phyloP scores from a whole-genome alignment of 352 stramenopile genomes.

The Plasmopara viticola region DNA sequence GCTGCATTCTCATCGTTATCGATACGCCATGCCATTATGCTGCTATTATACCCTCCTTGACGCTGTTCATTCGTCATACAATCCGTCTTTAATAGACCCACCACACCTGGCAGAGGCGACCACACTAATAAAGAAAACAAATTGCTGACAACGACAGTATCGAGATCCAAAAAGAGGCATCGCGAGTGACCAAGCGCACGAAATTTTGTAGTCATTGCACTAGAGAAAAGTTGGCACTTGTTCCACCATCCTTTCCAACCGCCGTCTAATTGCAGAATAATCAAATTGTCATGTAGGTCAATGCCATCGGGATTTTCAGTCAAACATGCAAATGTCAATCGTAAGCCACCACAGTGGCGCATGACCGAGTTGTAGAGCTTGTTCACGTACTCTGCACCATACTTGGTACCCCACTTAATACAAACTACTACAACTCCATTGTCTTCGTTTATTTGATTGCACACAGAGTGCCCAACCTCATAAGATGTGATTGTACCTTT shows the following conservation, averaged over 20 bases:
- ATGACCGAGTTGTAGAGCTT: conserved; percentile 42
- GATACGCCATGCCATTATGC: conserved; percentile 53
- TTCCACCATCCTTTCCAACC: conserved; percentile 75
- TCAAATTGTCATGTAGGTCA: conserved; percentile 19
- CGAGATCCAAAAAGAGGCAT: conserved; percentile 64
- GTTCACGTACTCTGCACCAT: conserved; percentile 78
- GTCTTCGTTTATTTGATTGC: conserved; percentile 3
- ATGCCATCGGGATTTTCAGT: conserved; percentile 55
- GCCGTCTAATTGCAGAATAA: conserved; percentile 20
- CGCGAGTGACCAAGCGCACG: conserved; percentile 15
- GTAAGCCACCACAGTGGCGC: conserved; percentile 19
- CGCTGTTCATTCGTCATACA: conserved; percentile 66
- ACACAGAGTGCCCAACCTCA: not conserved
- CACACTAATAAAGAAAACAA: conserved; percentile 27
- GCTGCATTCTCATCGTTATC: conserved; percentile 2
- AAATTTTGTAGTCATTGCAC: conserved; percentile 20
- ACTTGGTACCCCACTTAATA: conserved; percentile 85
- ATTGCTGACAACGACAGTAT: conserved; percentile 60
- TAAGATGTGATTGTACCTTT: not conserved
- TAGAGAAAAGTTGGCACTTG: conserved; percentile 65
- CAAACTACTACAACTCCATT: conserved; percentile 49
- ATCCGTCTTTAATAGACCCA: conserved; percentile 50
- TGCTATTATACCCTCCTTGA: conserved; percentile 63
- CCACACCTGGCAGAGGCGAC: conserved; percentile 4
- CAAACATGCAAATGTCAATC: conserved; percentile 55